These are phyloP conservation scores for Ceraceosorus bombacis DNA, from an alignment of 1,284 basidiomycete species.

Conservation along the genomic window DNA sequence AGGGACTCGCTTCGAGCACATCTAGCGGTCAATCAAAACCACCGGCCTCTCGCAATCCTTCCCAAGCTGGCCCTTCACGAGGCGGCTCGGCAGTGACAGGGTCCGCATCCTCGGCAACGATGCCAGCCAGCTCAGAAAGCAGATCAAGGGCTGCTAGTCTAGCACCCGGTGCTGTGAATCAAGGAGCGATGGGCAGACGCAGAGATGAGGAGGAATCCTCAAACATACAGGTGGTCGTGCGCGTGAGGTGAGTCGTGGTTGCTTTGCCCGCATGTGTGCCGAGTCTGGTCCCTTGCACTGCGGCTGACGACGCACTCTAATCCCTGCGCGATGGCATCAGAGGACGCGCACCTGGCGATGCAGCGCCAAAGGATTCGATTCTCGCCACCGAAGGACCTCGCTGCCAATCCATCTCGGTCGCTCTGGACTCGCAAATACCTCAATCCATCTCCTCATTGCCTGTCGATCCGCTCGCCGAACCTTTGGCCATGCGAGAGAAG, in stretches of 20 bases:
- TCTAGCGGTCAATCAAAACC: too few relatives aligned
- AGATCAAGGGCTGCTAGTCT: too few relatives aligned
- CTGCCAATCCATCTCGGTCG: slow-evolving; percentile 33
- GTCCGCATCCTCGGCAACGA: too few relatives aligned
- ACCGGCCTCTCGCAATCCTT: too few relatives aligned
- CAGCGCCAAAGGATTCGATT: slow-evolving; percentile 19
- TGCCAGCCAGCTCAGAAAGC: too few relatives aligned
- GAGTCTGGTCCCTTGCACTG: neutral
- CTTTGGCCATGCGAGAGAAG: slow-evolving; percentile 26
- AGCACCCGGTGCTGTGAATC: too few relatives aligned
- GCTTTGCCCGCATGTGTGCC: neutral
- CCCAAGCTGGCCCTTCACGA: too few relatives aligned
- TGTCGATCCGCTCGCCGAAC: slow-evolving; percentile 16
- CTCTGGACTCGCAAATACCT: slow-evolving; percentile 27
- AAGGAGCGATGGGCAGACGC: slow-evolving; percentile 7
- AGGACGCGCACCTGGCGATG: slow-evolving; percentile 23
- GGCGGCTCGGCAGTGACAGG: too few relatives aligned
- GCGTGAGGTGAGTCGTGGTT: slow-evolving; percentile 23
- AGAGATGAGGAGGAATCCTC: slow-evolving; percentile 17
- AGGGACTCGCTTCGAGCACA: too few relatives aligned
- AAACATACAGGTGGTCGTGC: slow-evolving; percentile 46
- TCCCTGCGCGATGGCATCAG: slow-evolving; percentile 2
- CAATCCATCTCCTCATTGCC: slow-evolving; percentile 18
- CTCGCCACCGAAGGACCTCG: slow-evolving; percentile 34
- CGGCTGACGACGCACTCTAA: neutral